phyloP scores from a whole-genome alignment of 208 protist species.

The Acanthamoeba healyi region DNA sequence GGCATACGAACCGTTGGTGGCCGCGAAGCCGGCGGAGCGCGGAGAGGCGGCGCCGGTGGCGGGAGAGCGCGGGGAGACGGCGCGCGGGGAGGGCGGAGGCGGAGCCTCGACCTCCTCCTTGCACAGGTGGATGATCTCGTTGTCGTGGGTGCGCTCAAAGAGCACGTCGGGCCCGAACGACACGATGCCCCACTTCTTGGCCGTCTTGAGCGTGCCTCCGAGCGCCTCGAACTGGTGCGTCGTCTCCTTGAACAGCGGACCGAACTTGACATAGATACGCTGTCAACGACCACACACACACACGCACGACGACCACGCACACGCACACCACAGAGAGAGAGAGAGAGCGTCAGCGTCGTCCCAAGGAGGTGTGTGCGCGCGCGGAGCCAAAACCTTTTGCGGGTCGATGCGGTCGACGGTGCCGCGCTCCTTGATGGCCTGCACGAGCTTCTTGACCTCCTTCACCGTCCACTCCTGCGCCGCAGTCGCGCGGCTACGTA shows the following conservation, averaged over 20 bases:
- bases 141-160: conserved; percentile 24
- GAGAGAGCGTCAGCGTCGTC: background rate
- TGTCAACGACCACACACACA: background rate
- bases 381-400: background rate
- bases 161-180: conserved; percentile 20
- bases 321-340: background rate
- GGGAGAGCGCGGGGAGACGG: background rate
- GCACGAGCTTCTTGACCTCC: conserved; percentile 28
- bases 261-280: conserved; percentile 6
- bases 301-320: too few species aligned
- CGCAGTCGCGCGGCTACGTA: background rate
- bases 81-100: background rate
- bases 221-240: conserved; percentile 22
- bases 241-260: conserved; percentile 27
- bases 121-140: conserved; percentile 26
- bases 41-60: background rate
- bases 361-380: background rate
- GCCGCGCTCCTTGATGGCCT: conserved; percentile 17
- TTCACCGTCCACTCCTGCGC: conserved; percentile 34
- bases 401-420: background rate
- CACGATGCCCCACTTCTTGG: conserved; percentile 40
- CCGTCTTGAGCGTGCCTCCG: conserved; percentile 1
- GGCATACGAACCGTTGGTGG: background rate
- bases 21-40: background rate
- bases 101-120: conserved; percentile 29